phyloP scores from a whole-genome alignment of 257 asterid species.

The Scutellaria minor region DNA sequence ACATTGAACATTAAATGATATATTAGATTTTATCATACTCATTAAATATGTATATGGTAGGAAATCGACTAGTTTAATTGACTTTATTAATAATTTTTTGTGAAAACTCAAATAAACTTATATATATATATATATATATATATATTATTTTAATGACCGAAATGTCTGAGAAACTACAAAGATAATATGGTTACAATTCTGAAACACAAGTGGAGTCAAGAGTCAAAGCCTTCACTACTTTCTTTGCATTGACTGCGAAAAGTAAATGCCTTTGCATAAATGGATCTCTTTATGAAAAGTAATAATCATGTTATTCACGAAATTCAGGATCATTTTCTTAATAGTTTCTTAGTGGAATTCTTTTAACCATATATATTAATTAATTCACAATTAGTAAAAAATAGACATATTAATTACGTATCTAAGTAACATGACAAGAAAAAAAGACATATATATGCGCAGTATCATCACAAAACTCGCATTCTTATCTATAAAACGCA shows the following conservation, averaged over 20 bases:
- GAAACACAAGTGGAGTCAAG: conserved; percentile 24
- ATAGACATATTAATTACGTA: too few species aligned
- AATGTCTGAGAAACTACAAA: conserved; percentile 25
- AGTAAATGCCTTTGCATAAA: background rate
- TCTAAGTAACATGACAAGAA: background rate
- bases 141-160: background rate
- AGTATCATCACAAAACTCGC: too few species aligned
- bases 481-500: too few species aligned
- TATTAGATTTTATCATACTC: too few species aligned
- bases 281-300: background rate
- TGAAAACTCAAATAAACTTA: too few species aligned
- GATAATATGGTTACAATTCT: background rate
- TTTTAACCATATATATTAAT: background rate
- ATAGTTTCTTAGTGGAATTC: conserved; percentile 19
- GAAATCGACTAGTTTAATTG: too few species aligned
- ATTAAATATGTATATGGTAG: too few species aligned
- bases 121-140: too few species aligned
- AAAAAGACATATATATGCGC: background rate
- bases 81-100: too few species aligned
- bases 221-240: conserved; percentile 27
- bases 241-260: background rate
- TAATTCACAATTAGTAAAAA: too few species aligned
- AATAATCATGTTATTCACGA: conserved; percentile 27
- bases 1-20: too few species aligned
- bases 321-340: background rate